Conservation (phyloP, 2,329 filamentous ascomycete species). For the Alternaria gaisen region DNA sequence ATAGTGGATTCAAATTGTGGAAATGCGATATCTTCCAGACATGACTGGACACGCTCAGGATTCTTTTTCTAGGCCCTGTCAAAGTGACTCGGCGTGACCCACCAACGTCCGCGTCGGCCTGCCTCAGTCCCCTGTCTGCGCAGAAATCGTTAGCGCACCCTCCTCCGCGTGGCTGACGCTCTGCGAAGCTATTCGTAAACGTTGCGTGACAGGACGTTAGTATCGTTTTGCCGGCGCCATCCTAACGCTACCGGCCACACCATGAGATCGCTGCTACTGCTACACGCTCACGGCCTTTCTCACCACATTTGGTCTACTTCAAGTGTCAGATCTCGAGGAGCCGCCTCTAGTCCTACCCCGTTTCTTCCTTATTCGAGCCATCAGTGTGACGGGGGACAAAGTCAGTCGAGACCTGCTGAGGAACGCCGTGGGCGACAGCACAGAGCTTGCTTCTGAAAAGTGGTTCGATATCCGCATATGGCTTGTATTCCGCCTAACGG, state of each 20-base stretch:
- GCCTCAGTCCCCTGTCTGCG: conserved; percentile 31
- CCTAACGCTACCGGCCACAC: conserved; percentile 28
- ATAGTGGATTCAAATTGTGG: conserved; percentile 19
- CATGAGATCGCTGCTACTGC: conserved; percentile 10
- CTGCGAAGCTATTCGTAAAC: conserved; percentile 31
- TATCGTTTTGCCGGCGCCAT: conserved; percentile 22
- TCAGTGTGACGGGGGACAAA: background rate
- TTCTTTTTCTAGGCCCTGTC: conserved; percentile 32
- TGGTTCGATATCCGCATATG: conserved; percentile 42
- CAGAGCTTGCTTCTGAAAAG: conserved; percentile 22
- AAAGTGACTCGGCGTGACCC: conserved; percentile 29
- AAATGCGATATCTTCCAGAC: conserved; percentile 25
- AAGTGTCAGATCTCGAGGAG: conserved; percentile 11
- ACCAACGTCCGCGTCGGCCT: conserved; percentile 45
- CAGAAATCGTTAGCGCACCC: conserved; percentile 28
- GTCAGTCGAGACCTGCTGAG: conserved; percentile 2
- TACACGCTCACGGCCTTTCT: conserved; percentile 12
- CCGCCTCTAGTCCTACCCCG: conserved; percentile 1
- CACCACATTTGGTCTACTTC: conserved; percentile 16
- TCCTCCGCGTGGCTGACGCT: conserved; percentile 31
- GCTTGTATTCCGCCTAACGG: conserved; percentile 36
- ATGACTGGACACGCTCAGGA: conserved; percentile 24
- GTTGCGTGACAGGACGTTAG: conserved; percentile 32
- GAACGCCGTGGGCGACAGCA: conserved; percentile 41
- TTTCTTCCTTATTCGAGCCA: conserved; percentile 6